A percentile compares a stretch with the other conserved stretches of the same genome.
Conservation (phyloP, 1,284 basidiomycete genomes). For the Apiotrichum sp. region DNA sequence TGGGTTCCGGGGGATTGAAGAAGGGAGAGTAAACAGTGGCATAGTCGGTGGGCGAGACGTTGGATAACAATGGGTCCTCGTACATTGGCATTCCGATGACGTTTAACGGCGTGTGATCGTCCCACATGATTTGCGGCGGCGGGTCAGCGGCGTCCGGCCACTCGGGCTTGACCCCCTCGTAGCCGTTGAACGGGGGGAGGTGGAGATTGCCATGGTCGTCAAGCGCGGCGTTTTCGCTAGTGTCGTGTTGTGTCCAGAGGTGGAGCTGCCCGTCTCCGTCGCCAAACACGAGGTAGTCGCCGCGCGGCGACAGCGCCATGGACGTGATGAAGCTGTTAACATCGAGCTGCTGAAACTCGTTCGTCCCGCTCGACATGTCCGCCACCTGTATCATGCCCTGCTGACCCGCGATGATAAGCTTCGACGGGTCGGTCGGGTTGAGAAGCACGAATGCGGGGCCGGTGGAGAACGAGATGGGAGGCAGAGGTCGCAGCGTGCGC, state of each 20-base stretch:
- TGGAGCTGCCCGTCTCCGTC: constrained; percentile 83
- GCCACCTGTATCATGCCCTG: constrained; percentile 83
- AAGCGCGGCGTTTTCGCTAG: constrained; percentile 52
- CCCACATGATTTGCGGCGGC: constrained; percentile 71
- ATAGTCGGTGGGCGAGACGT: constrained; percentile 54
- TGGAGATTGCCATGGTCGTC: constrained; percentile 30
- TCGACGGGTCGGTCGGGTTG: constrained; percentile 72
- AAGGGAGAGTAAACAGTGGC: constrained; percentile 48
- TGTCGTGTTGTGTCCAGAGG: constrained; percentile 67
- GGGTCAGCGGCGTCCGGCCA: constrained; percentile 72
- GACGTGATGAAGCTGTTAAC: constrained; percentile 69
- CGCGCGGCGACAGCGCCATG: constrained; percentile 74
- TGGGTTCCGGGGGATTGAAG: constrained; percentile 56
- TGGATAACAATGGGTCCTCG: constrained; percentile 67
- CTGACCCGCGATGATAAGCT: constrained; percentile 71
- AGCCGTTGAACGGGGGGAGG: constrained; percentile 73
- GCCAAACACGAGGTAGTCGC: constrained; percentile 86
- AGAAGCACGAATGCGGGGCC: constrained; percentile 82
- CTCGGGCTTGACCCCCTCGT: constrained; percentile 70
- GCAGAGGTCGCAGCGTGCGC: constrained; percentile 67
- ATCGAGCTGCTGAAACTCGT: constrained; percentile 53
- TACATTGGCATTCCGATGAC: constrained; percentile 87
- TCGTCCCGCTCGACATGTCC: constrained; percentile 68
- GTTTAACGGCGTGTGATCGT: constrained; percentile 79
- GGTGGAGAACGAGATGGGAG: constrained; percentile 76